A percentile compares a stretch with the other conserved stretches of the same genome.
These are phyloP conservation scores for Diversispora eburnea DNA, from an alignment of 192 early-diverging fungal genomes.

Conservation along the genomic window DNA sequence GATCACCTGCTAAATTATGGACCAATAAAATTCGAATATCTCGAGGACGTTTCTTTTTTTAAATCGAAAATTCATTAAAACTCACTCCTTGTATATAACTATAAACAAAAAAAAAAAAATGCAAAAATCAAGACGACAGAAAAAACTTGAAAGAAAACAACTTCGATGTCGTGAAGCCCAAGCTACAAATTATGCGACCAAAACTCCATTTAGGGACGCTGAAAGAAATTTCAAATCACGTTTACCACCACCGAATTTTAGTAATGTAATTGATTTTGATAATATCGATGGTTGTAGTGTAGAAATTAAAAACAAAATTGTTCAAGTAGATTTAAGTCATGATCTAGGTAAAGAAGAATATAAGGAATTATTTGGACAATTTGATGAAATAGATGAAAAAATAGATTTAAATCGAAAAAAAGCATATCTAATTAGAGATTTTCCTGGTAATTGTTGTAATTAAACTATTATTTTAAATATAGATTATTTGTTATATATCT, in stretches of 20 bases:
- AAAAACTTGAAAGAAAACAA: slow-evolving; percentile 22
- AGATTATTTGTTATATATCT: neutral
- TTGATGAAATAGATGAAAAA: neutral
- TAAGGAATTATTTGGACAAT: neutral
- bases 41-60: no score
- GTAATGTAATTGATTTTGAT: slow-evolving; percentile 55
- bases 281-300: slow-evolving; percentile 24
- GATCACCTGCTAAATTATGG: no score
- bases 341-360: slow-evolving; percentile 15
- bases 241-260: slow-evolving; percentile 48
- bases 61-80: no score
- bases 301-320: slow-evolving; percentile 28
- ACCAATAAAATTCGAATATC: no score
- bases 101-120: neutral
- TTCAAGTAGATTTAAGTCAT: slow-evolving; percentile 33
- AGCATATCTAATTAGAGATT: slow-evolving; percentile 39
- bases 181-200: slow-evolving; percentile 31
- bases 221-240: slow-evolving; percentile 61
- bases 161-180: neutral
- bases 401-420: neutral
- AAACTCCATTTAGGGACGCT: slow-evolving; percentile 67
- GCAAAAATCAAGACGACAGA: slow-evolving; percentile 16
- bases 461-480: neutral
- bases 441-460: slow-evolving; percentile 32
- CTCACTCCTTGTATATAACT: no score